phyloP scores from a whole-genome alignment of 108 stramenopile genomes.

The Nitzschia inconspicua region DNA sequence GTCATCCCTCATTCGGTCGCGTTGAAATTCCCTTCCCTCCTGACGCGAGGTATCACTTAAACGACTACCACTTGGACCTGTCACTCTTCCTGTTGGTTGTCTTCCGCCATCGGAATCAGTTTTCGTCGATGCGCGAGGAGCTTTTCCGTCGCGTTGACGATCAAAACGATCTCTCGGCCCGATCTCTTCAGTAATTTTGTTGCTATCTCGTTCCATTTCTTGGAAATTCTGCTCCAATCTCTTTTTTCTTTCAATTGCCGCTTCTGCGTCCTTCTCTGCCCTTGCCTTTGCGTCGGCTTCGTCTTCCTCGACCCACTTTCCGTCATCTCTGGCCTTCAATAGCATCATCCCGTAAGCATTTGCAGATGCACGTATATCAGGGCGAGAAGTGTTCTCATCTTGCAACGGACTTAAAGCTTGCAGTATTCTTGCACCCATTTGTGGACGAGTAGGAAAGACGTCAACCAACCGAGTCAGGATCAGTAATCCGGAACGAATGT shows the following conservation, averaged over 20 bases:
- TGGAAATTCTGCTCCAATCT: conserved; percentile 59
- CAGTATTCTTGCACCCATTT: conserved; percentile 65
- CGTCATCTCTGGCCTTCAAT: conserved; percentile 75
- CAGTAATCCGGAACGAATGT: conserved; percentile 69
- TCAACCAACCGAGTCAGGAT: conserved; percentile 72
- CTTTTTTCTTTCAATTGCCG: conserved; percentile 58
- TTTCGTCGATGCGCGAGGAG: background rate
- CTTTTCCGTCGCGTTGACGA: conserved; percentile 5
- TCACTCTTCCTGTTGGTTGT: conserved; percentile 2
- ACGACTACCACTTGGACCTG: background rate
- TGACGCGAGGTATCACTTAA: background rate
- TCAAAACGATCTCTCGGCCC: conserved; percentile 33
- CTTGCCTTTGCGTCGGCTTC: conserved; percentile 57
- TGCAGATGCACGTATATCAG: conserved; percentile 81
- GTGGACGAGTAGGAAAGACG: conserved; percentile 74
- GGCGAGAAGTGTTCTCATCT: conserved; percentile 57
- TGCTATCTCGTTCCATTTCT: conserved; percentile 66
- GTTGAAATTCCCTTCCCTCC: background rate
- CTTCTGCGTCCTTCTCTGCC: conserved; percentile 63
- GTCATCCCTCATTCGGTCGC: conserved; percentile 2
- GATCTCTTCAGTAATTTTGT: conserved; percentile 59
- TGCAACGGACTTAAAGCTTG: conserved; percentile 54
- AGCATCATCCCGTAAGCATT: conserved; percentile 72
- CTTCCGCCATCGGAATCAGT: background rate
- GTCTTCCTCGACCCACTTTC: conserved; percentile 83